A percentile compares a stretch with the other conserved stretches of the same genome.
phyloP scores from a whole-genome alignment of 495 filamentous ascomycete species.

The Penicillium goetzii region DNA sequence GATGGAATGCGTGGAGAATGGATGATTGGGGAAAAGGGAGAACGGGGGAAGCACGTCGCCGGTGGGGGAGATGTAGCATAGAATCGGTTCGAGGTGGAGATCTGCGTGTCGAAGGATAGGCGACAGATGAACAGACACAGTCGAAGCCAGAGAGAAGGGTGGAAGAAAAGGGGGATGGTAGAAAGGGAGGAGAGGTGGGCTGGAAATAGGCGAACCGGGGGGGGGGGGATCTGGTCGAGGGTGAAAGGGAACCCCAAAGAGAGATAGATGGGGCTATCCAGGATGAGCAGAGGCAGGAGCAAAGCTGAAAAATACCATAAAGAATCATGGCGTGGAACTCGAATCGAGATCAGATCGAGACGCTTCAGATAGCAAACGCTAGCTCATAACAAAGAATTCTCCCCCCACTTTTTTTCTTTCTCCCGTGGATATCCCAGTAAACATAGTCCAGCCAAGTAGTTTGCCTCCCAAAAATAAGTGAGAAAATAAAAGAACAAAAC shows the following conservation, averaged over 20 bases:
- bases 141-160: constrained; percentile 16
- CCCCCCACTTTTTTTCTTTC: constrained; percentile 13
- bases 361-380: constrained; percentile 31
- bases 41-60: not conserved
- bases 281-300: constrained; percentile 6
- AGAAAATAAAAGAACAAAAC: constrained; percentile 25
- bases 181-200: constrained; percentile 2
- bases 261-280: constrained; percentile 11
- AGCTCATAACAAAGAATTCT: constrained; percentile 21
- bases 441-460: constrained; percentile 17
- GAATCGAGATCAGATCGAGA: constrained; percentile 17
- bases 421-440: constrained; percentile 25
- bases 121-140: constrained; percentile 16
- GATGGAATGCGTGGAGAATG: constrained; percentile 28
- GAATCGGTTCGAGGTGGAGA: constrained; percentile 11
- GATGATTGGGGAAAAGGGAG: constrained; percentile 23
- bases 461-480: constrained; percentile 21
- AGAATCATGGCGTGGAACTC: not conserved
- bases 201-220: constrained; percentile 4
- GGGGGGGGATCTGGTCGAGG: constrained; percentile 17
- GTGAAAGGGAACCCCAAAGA: constrained; percentile 15
- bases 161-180: constrained; percentile 15
- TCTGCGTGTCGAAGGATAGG: constrained; percentile 5
- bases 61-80: not conserved
- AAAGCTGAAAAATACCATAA: not conserved